Conservation (phyloP, 768 basidiomycete species). For the Megacollybia marginata region DNA sequence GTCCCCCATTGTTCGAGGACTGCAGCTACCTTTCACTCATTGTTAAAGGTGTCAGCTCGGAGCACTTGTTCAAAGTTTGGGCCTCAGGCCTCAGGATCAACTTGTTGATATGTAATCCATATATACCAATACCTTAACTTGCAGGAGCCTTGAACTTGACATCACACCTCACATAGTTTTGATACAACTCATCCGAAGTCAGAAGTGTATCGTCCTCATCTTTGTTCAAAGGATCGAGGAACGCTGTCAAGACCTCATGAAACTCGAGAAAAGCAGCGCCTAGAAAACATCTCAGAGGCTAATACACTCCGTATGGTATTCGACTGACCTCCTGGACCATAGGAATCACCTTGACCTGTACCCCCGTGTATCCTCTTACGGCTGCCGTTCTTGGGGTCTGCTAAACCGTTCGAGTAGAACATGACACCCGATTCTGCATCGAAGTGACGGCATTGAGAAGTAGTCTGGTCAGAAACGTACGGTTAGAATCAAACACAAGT, state of each 20-base stretch:
- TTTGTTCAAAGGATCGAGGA: conserved; percentile 50
- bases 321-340: conserved; percentile 47
- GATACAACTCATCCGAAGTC: conserved; percentile 65
- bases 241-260: conserved; percentile 62
- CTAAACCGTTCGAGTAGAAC: conserved; percentile 61
- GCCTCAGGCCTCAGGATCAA: too few species aligned
- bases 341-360: conserved; percentile 57
- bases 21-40: too few species aligned
- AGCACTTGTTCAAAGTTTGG: too few species aligned
- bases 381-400: conserved; percentile 39
- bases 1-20: too few species aligned
- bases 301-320: conserved; percentile 1
- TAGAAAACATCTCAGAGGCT: conserved; percentile 13
- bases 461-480: conserved; percentile 31
- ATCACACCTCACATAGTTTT: conserved; percentile 60
- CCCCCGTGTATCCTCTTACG: conserved; percentile 75
- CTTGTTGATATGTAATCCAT: too few species aligned
- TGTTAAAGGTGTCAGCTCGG: too few species aligned
- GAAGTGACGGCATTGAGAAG: background rate
- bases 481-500: conserved; percentile 61
- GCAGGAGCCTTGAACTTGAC: conserved; percentile 28
- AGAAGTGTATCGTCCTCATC: conserved; percentile 58
- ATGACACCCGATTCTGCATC: conserved; percentile 62
- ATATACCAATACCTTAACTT: background rate
- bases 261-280: conserved; percentile 65